These are phyloP conservation scores for Monilinia fructigena DNA, from an alignment of 2,329 filamentous ascomycete species.

Conservation along the genomic window DNA sequence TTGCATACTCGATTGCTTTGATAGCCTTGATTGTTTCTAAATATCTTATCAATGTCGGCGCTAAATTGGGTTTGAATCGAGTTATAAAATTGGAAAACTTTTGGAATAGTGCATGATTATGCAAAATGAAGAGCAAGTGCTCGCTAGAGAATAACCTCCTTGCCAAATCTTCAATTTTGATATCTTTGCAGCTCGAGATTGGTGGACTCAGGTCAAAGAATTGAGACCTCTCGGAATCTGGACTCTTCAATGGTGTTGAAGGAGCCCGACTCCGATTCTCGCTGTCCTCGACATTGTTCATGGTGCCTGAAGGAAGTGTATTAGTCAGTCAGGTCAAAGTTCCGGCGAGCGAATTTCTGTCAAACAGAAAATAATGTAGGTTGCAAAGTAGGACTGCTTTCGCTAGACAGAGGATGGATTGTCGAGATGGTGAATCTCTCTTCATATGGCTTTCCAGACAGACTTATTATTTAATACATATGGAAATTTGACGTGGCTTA, in stretches of 20 bases:
- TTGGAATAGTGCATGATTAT: slow-evolving; percentile 27
- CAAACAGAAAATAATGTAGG: neutral
- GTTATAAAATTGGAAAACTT: slow-evolving; percentile 32
- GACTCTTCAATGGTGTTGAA: neutral
- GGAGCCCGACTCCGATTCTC: neutral
- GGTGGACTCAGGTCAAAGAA: slow-evolving; percentile 1
- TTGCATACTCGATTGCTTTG: slow-evolving; percentile 34
- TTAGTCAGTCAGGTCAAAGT: neutral
- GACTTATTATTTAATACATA: neutral
- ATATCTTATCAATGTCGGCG: slow-evolving; percentile 23
- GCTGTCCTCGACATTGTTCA: neutral
- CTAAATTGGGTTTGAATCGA: slow-evolving; percentile 27
- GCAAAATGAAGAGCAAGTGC: slow-evolving; percentile 31
- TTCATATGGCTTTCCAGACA: neutral
- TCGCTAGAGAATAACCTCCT: slow-evolving; percentile 26
- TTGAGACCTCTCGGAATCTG: neutral
- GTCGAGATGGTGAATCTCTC: neutral
- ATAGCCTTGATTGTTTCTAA: slow-evolving; percentile 34
- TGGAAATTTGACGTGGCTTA: neutral
- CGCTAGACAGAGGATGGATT: neutral
- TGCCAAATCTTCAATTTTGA: slow-evolving; percentile 27
- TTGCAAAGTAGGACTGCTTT: neutral
- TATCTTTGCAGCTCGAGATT: slow-evolving; percentile 12
- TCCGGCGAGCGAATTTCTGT: neutral
- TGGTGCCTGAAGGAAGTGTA: neutral